phyloP scores from a whole-genome alignment of 2,329 filamentous ascomycete genomes.

The Parafenestella ontariensis region DNA sequence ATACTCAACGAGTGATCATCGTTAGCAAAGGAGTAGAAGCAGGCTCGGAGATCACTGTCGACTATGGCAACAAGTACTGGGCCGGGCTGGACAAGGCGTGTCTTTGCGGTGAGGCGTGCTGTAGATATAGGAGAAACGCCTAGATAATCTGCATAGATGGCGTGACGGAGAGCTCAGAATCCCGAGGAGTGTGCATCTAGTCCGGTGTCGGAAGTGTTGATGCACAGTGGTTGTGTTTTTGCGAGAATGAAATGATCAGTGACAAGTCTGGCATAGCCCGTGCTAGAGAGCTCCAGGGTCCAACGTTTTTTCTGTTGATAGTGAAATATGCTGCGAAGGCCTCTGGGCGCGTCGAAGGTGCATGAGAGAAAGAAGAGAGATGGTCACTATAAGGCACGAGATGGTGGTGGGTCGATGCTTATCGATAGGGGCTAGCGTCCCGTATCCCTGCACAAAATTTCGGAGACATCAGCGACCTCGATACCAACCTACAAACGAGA shows the following conservation, averaged over 20 bases:
- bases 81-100: constrained; percentile 62
- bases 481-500: neutral
- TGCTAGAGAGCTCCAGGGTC: too few species aligned
- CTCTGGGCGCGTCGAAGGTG: neutral
- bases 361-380: neutral
- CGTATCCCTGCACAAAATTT: constrained; percentile 37
- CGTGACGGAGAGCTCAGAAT: neutral
- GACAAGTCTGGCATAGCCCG: too few species aligned
- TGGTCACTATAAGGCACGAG: neutral
- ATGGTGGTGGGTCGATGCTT: constrained; percentile 3
- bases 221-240: too few species aligned
- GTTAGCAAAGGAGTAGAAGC: constrained; percentile 63
- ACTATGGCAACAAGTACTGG: constrained; percentile 67
- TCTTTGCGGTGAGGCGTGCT: constrained; percentile 61
- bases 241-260: too few species aligned
- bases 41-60: constrained; percentile 63
- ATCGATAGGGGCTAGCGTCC: constrained; percentile 39
- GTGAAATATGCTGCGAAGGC: neutral
- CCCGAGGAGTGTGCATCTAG: neutral
- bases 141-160: neutral
- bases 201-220: neutral
- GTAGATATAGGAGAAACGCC: constrained; percentile 52
- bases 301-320: too few species aligned
- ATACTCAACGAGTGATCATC: constrained; percentile 62
- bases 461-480: constrained; percentile 9